These are phyloP conservation scores for Cutaneotrichosporon mucoides DNA, from an alignment of 1,284 basidiomycete species.

Conservation along the genomic window DNA sequence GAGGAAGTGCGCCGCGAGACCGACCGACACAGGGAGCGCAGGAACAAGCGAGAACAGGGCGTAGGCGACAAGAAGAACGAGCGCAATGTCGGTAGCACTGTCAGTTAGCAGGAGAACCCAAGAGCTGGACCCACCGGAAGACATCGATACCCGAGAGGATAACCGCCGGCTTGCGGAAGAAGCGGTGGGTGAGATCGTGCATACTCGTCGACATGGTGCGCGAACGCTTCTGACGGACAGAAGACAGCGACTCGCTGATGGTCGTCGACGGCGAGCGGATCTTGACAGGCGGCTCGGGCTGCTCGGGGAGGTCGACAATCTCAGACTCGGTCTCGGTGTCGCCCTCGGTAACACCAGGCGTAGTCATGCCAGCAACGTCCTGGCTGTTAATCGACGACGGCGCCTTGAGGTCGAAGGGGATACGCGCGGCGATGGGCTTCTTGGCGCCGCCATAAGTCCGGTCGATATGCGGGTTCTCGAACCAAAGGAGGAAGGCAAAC, in stretches of 20 bases:
- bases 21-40: conserved; percentile 46
- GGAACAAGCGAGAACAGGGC: conserved; percentile 52
- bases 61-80: conserved; percentile 60
- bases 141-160: conserved; percentile 78
- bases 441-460: conserved; percentile 77
- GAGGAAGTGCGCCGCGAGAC: conserved; percentile 64
- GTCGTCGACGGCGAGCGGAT: conserved; percentile 24
- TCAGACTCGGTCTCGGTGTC: conserved; percentile 65
- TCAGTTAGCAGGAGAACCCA: neutral
- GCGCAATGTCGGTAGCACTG: conserved; percentile 65
- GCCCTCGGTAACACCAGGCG: conserved; percentile 66
- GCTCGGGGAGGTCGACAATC: conserved; percentile 34
- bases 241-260: neutral
- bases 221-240: conserved; percentile 1
- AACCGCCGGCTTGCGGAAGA: conserved; percentile 84
- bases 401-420: conserved; percentile 54
- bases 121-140: conserved; percentile 60
- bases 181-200: conserved; percentile 84
- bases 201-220: conserved; percentile 56
- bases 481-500: conserved; percentile 92
- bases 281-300: conserved; percentile 17
- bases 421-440: conserved; percentile 77
- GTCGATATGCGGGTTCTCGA: conserved; percentile 97
- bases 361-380: conserved; percentile 35
- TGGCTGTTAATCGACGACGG: conserved; percentile 3